phyloP scores from a whole-genome alignment of 2,329 filamentous ascomycete genomes.

The Ilyonectria mors-panacis region DNA sequence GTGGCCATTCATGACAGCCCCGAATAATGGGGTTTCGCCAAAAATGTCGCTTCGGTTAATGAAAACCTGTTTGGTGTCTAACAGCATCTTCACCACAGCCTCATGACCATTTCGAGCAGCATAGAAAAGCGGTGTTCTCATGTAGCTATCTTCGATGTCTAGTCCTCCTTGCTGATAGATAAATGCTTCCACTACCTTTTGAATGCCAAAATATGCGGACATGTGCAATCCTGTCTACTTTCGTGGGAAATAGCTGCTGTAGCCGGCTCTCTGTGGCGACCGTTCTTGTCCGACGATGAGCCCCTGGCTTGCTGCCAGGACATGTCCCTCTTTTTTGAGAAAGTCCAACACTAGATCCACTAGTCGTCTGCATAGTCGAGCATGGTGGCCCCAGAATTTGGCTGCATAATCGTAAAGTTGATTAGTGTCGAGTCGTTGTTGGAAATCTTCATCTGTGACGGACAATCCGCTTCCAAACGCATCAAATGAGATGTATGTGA shows the following conservation, averaged over 20 bases:
- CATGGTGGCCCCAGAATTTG: slow-evolving; percentile 53
- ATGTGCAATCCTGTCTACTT: not conserved
- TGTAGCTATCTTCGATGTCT: not conserved
- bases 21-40: too few species aligned
- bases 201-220: not conserved
- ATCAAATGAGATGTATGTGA: slow-evolving; percentile 33
- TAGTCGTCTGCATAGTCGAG: slow-evolving; percentile 13
- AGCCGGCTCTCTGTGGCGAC: not conserved
- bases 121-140: not conserved
- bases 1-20: too few species aligned
- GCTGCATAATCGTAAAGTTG: slow-evolving; percentile 52
- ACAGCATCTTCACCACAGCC: too few species aligned
- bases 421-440: slow-evolving; percentile 41
- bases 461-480: slow-evolving; percentile 34
- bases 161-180: not conserved
- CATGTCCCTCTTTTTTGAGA: slow-evolving; percentile 31
- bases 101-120: not conserved
- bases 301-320: slow-evolving; percentile 35
- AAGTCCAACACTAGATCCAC: slow-evolving; percentile 22
- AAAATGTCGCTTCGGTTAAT: too few species aligned
- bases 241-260: not conserved
- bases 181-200: not conserved
- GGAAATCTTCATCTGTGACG: slow-evolving; percentile 34
- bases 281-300: too few species aligned
- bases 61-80: too few species aligned